Conservation (phyloP, 2,329 filamentous ascomycete genomes). For the Sphaerulina musiva region DNA sequence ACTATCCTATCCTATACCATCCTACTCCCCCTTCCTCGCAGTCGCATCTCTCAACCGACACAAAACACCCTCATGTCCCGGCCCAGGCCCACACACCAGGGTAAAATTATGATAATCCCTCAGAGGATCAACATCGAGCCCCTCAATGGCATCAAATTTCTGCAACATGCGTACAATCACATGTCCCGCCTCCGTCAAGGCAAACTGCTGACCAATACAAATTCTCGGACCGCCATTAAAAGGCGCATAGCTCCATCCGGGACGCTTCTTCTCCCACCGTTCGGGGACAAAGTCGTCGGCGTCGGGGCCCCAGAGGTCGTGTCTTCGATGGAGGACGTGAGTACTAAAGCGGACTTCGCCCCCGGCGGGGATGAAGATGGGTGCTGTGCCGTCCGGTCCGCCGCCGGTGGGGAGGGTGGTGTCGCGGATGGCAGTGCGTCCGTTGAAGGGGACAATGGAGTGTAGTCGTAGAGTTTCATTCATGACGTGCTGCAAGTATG, state of each 20-base stretch:
- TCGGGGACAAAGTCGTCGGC: constrained; percentile 31
- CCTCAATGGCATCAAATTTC: constrained; percentile 32
- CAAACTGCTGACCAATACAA: constrained; percentile 45
- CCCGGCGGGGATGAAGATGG: constrained; percentile 39
- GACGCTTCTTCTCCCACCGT: constrained; percentile 30
- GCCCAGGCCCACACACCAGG: constrained; percentile 5
- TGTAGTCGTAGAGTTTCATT: constrained; percentile 11
- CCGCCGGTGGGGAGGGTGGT: constrained; percentile 64
- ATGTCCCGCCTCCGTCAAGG: constrained; percentile 42
- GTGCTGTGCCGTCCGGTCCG: constrained; percentile 46
- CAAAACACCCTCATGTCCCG: constrained; percentile 5
- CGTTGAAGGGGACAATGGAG: constrained; percentile 55
- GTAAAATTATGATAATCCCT: constrained; percentile 7
- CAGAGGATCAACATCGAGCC: constrained; percentile 9
- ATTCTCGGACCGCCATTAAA: constrained; percentile 38
- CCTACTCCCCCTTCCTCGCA: too few species aligned
- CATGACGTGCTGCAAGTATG: constrained; percentile 7
- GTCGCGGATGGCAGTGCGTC: constrained; percentile 54
- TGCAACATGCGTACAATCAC: constrained; percentile 41
- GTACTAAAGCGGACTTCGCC: constrained; percentile 58
- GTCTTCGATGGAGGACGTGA: constrained; percentile 32
- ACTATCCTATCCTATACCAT: too few species aligned
- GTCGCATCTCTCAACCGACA: constrained; percentile 1
- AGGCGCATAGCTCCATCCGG: constrained; percentile 12
- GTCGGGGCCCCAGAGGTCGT: constrained; percentile 30